Evolutionary conservation across 768 basidiomycete species (phyloP).

Genomic region (Pleurotus tuoliensis): DNA sequence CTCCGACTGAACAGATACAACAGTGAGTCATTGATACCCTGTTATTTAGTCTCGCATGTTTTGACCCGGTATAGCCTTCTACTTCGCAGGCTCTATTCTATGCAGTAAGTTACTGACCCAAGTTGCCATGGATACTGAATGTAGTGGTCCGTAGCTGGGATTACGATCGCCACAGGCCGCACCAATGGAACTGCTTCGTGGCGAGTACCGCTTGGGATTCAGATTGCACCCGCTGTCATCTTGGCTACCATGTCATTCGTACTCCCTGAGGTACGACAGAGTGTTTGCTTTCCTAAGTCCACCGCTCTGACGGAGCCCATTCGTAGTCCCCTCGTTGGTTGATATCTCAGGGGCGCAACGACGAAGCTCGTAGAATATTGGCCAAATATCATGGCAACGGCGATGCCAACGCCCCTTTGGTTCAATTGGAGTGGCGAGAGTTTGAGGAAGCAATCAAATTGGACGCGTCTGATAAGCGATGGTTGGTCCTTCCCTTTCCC

Average conservation of each 20-base stretch:
- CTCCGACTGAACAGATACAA: conserved; percentile 23
- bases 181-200: conserved; percentile 33
- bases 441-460: conserved; percentile 45
- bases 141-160: conserved; percentile 26
- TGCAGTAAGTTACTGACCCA: conserved; percentile 27
- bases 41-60: conserved; percentile 13
- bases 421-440: conserved; percentile 48
- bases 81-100: conserved; percentile 40
- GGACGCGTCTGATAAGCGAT: conserved; percentile 54
- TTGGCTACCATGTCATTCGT: conserved; percentile 28
- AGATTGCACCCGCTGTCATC: conserved; percentile 42
- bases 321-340: conserved; percentile 55
- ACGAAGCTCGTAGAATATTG: conserved; percentile 44
- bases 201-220: conserved; percentile 50
- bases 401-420: conserved; percentile 44
- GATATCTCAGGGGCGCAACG: conserved; percentile 42
- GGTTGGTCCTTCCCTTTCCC: conserved; percentile 27
- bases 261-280: conserved; percentile 31
- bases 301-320: neutral
- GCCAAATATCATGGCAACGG: conserved; percentile 51
- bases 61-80: conserved; percentile 32
- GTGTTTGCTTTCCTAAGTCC: neutral
- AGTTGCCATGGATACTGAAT: no score
- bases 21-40: conserved; percentile 21
- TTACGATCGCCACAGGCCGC: conserved; percentile 38